phyloP scores from a whole-genome alignment of 768 basidiomycete genomes.

The Hemileccinum impolitum region DNA sequence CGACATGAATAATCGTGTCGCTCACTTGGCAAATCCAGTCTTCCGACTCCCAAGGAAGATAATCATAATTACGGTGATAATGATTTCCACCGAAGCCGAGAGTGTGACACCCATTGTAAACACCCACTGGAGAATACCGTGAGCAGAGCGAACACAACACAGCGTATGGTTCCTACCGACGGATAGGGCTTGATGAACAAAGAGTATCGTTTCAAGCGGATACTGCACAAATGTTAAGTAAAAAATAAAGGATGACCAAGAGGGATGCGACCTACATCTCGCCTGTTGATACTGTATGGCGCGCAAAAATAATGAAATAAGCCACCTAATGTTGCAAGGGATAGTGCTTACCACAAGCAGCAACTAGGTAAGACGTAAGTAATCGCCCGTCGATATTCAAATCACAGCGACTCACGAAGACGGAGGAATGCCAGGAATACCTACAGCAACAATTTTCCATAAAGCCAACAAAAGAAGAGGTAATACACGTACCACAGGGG shows the following conservation, averaged over 20 bases:
- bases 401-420: constrained; percentile 23
- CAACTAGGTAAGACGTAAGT: constrained; percentile 18
- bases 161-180: constrained; percentile 9
- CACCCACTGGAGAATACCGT: constrained; percentile 23
- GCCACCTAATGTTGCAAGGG: fast-evolving
- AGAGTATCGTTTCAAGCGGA: constrained; percentile 27
- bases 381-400: background rate
- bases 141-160: background rate
- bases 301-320: background rate
- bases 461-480: background rate
- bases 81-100: constrained; percentile 32
- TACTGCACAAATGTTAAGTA: constrained; percentile 8
- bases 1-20: fast-evolving
- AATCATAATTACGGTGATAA: constrained; percentile 30
- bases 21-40: constrained; percentile 30
- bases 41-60: constrained; percentile 32
- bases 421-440: constrained; percentile 33
- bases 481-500: constrained; percentile 21
- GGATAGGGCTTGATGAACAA: constrained; percentile 31
- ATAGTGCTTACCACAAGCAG: constrained; percentile 27
- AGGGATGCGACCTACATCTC: constrained; percentile 24
- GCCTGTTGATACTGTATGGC: constrained; percentile 30
- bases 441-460: background rate
- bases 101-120: constrained; percentile 31
- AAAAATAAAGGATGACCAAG: fast-evolving